Evolutionary conservation across 495 filamentous ascomycete genomes (phyloP), one percentile per base, ranked within the genome.

Genomic region (Aspergillus affinis): DNA sequence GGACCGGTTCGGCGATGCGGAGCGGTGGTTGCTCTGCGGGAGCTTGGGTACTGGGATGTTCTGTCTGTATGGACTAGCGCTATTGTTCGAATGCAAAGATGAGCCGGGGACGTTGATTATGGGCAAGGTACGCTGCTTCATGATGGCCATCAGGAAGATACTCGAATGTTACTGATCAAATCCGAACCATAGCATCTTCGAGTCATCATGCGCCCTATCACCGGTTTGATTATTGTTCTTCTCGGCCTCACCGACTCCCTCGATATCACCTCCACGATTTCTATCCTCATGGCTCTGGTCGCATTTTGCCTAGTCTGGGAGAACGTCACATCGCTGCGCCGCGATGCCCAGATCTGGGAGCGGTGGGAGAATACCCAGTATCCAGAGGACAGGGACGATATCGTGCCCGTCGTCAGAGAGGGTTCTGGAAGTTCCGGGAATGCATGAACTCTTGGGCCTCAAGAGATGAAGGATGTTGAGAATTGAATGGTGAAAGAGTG

Each of bases 21-120:
- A 72, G 58, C 61, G 70, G 23, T 78, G 75, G 75, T 61, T 78
- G 18, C 67, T 75, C 26, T 76, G 75, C 55, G 74, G 69, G 20
- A 71, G 74, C 6, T 54, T 78, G 6, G 74, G 72, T 0, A 57
- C 69, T 20, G 77, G 75, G 4, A 59, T 79, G 58, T 55, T 75
- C 21, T 73, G 69, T 41, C 60, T 79, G 15, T 79, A 72, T 36
- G 36, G 57, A 2, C 72, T 74, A 48, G 68, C 72, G 6, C 56
- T 78, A 26, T 57, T 78, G 30, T 71, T 74, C 61, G 59, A 64
- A 5, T 66, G 65, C 7, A 64, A 65, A 9, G 75, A 79, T 60
- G 62, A 64, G 15, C 55, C 51, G 13, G 66, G 65, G 4, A 57
- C 59, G 19, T 49, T 76, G 26, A 49, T 72, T 15, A 47, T 75